Percentiles rank a stretch among this genome's conserved stretches.
These are phyloP conservation scores for Aquilaria sinensis DNA, from an alignment of 345 rosid genomes.

Conservation along the genomic window DNA sequence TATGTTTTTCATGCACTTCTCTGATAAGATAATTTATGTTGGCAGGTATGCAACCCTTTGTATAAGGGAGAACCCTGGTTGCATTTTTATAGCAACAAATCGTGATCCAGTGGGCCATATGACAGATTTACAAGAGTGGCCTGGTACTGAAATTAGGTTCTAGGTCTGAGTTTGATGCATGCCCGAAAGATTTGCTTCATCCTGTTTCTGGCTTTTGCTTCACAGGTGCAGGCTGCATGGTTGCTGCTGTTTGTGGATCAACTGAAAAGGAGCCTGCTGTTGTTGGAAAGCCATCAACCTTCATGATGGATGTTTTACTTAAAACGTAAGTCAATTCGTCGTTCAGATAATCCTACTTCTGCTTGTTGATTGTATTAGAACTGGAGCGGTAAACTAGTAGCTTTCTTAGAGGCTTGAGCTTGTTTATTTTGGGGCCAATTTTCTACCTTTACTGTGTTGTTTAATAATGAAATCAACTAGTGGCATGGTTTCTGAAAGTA, in stretches of 20 bases:
- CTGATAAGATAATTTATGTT: conserved; percentile 9
- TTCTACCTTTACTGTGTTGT: no score
- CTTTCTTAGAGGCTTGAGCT: background rate
- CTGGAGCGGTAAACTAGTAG: no score
- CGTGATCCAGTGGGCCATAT: conserved; percentile 86
- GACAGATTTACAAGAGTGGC: conserved; percentile 93
- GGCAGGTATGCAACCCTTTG: conserved; percentile 88
- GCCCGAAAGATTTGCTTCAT: conserved; percentile 2
- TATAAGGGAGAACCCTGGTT: conserved; percentile 90
- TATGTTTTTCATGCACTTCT: no score
- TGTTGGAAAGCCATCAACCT: conserved; percentile 91
- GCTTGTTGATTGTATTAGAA: no score
- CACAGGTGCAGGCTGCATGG: conserved; percentile 95
- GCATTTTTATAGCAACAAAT: conserved; percentile 88
- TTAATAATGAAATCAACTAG: no score
- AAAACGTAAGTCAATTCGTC: conserved; percentile 45
- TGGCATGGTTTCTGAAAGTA: no score
- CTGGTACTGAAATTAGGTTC: conserved; percentile 38
- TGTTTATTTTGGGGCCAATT: no score
- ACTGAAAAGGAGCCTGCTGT: conserved; percentile 75
- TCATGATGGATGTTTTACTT: conserved; percentile 82
- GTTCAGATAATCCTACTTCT: background rate
- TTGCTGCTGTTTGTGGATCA: conserved; percentile 72
- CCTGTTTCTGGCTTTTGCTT: conserved; percentile 16
- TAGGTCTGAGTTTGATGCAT: background rate